phyloP scores from a whole-genome alignment of 2,329 filamentous ascomycete species.

The Fusarium citri region DNA sequence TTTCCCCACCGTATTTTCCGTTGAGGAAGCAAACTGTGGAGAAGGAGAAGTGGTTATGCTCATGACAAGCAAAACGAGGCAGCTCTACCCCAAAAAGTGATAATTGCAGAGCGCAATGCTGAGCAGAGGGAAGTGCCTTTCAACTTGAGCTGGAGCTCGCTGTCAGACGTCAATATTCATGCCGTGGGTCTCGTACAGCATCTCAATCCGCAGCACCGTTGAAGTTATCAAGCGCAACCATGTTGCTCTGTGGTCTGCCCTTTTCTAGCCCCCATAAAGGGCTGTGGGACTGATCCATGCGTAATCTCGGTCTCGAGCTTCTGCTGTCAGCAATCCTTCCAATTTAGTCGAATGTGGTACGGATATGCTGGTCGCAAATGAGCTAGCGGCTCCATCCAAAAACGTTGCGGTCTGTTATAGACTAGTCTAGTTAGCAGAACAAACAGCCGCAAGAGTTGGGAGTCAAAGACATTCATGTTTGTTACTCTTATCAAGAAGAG shows the following conservation, averaged over 20 bases:
- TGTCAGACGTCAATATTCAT: not conserved
- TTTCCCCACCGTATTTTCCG: not conserved
- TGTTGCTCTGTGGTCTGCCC: not conserved
- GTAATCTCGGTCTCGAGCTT: not conserved
- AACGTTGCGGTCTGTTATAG: not conserved
- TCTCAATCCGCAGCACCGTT: not conserved
- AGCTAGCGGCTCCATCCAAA: not conserved
- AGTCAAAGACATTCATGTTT: not conserved
- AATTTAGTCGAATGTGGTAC: not conserved
- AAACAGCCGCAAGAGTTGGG: not conserved
- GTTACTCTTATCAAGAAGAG: not conserved
- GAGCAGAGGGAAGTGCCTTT: not conserved
- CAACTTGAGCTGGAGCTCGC: not conserved
- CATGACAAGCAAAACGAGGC: not conserved
- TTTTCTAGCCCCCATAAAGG: not conserved
- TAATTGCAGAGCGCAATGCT: not conserved
- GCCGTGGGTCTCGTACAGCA: not conserved
- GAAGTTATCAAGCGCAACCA: not conserved
- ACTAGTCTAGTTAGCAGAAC: not conserved
- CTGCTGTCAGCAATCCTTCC: slow-evolving; percentile 2
- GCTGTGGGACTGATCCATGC: not conserved
- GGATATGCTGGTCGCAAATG: not conserved
- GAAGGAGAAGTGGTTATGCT: not conserved
- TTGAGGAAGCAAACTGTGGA: not conserved
- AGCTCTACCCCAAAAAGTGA: not conserved